These are phyloP conservation scores for Microascus cirrosus DNA, from an alignment of 2,329 filamentous ascomycete genomes.

Conservation along the genomic window DNA sequence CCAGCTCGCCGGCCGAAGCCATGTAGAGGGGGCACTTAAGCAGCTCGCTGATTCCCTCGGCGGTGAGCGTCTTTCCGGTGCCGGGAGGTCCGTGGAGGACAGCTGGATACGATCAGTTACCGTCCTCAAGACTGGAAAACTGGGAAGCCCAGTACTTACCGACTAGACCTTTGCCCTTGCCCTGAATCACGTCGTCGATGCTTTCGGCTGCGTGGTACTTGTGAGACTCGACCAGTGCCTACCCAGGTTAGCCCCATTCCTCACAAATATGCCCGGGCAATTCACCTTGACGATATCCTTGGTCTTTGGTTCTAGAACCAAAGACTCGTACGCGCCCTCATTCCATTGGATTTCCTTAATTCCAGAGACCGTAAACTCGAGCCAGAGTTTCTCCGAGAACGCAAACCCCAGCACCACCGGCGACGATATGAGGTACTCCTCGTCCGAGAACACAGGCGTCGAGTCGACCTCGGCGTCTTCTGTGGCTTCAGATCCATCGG, in stretches of 20 bases:
- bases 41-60: conserved; percentile 62
- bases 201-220: conserved; percentile 72
- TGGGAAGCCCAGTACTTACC: conserved; percentile 22
- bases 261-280: conserved; percentile 23
- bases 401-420: conserved; percentile 79
- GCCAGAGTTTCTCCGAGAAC: conserved; percentile 82
- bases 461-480: conserved; percentile 9
- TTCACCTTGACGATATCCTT: conserved; percentile 46
- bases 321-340: conserved; percentile 66
- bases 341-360: conserved; percentile 80
- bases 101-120: conserved; percentile 19
- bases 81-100: conserved; percentile 56
- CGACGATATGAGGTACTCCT: conserved; percentile 74
- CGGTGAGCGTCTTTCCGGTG: conserved; percentile 34
- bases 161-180: conserved; percentile 80
- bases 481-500: neutral
- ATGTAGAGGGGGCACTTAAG: conserved; percentile 75
- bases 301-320: conserved; percentile 56
- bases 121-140: neutral
- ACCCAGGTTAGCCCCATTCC: neutral
- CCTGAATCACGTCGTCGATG: conserved; percentile 72
- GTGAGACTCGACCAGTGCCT: conserved; percentile 71
- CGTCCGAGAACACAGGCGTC: conserved; percentile 57
- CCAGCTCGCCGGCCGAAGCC: conserved; percentile 71
- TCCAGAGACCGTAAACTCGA: conserved; percentile 73